Conservation (phyloP, 2,329 filamentous ascomycete species). For the Penicillium expansum region DNA sequence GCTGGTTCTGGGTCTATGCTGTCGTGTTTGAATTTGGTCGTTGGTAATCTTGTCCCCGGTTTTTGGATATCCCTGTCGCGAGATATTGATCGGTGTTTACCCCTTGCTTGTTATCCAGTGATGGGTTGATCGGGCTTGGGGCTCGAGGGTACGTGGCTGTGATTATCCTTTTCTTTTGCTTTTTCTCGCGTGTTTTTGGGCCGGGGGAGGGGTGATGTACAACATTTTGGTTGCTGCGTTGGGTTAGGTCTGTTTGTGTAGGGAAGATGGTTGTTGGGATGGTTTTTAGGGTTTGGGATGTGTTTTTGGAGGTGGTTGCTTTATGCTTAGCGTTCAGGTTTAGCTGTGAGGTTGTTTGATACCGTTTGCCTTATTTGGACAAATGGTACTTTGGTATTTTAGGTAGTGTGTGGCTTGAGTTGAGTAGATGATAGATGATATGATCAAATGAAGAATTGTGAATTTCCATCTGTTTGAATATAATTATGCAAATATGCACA, state of each 20-base stretch:
- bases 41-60: background rate
- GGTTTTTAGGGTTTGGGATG: background rate
- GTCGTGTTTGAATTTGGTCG: background rate
- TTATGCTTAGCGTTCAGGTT: background rate
- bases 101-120: constrained; percentile 14
- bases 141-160: constrained; percentile 8
- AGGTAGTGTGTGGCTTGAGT: background rate
- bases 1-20: background rate
- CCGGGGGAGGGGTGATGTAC: background rate
- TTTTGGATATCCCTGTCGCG: constrained; percentile 8
- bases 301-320: background rate
- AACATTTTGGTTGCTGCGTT: background rate
- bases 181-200: constrained; percentile 1
- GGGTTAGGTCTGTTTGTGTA: background rate
- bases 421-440: background rate
- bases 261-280: background rate
- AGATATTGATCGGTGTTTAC: constrained; percentile 2
- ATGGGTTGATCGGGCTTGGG: constrained; percentile 3
- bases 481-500: background rate
- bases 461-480: background rate
- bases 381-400: background rate
- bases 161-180: background rate
- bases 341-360: background rate
- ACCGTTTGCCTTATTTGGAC: background rate
- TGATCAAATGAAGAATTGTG: background rate